Evolutionary conservation across 768 basidiomycete species (phyloP).

Genomic region (Bullera alba): DNA sequence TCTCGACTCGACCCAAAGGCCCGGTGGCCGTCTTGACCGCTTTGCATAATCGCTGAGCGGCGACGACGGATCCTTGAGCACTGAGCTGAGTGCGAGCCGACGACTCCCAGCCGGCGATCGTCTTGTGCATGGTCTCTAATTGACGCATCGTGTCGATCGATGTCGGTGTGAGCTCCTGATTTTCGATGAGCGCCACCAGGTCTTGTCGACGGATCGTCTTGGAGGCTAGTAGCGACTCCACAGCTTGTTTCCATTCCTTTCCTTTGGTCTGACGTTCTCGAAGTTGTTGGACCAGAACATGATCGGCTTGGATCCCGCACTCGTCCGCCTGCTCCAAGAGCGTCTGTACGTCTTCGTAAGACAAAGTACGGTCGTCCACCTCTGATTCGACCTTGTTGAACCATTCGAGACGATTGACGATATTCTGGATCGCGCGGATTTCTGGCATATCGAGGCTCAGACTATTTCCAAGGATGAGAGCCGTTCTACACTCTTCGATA

Average conservation of each 20-base stretch:
- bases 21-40: conserved; percentile 25
- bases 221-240: conserved; percentile 45
- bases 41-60: conserved; percentile 27
- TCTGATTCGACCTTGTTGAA: conserved; percentile 63
- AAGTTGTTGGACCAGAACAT: conserved; percentile 60
- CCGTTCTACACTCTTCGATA: conserved; percentile 26
- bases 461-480: conserved; percentile 43
- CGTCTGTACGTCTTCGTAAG: conserved; percentile 69
- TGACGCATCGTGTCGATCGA: conserved; percentile 62
- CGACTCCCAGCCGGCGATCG: conserved; percentile 24
- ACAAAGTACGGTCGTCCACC: conserved; percentile 60
- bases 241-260: conserved; percentile 68
- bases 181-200: conserved; percentile 63
- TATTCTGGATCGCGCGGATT: conserved; percentile 66
- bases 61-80: conserved; percentile 8
- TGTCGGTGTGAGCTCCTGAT: conserved; percentile 63
- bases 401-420: conserved; percentile 72
- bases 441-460: conserved; percentile 80
- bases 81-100: conserved; percentile 24
- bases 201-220: conserved; percentile 61
- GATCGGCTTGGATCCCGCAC: conserved; percentile 60
- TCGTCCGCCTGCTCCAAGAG: conserved; percentile 63
- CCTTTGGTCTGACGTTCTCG: conserved; percentile 62
- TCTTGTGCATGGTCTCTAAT: conserved; percentile 55
- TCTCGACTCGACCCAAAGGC: conserved; percentile 24